Percentiles rank a stretch among this genome's conserved stretches.
phyloP scores from a whole-genome alignment of 176 grass and related monocot species.

The Zoysia japonica region DNA sequence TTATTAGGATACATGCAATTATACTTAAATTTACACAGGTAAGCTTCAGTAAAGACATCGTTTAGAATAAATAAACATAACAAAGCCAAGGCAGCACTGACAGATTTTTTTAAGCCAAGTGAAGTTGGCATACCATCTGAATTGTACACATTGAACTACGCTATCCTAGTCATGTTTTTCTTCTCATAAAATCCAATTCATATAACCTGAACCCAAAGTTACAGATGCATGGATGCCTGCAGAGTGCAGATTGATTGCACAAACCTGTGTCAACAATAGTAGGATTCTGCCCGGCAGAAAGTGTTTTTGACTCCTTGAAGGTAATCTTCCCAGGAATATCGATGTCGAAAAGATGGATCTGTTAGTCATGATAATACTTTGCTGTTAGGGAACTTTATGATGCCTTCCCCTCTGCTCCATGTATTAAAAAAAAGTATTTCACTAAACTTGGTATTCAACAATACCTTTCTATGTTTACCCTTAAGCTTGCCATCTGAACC shows the following conservation, averaged over 20 bases:
- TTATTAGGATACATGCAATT: conserved; percentile 14
- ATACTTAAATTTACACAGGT: background rate
- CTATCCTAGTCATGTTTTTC: background rate
- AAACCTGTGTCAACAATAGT: conserved; percentile 96
- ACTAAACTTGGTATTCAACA: background rate
- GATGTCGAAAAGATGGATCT: conserved; percentile 99
- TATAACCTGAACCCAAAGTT: conserved; percentile 8
- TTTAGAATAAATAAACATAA: background rate
- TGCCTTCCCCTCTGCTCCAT: background rate
- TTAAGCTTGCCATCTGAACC: conserved; percentile 87
- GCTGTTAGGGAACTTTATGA: background rate
- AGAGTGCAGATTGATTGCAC: conserved; percentile 25
- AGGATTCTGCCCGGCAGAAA: conserved; percentile 81
- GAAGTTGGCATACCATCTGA: background rate
- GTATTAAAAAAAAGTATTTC: background rate
- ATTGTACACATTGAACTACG: background rate
- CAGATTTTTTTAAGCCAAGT: conserved; percentile 4
- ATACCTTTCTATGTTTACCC: conserved; percentile 95
- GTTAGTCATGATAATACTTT: conserved; percentile 5
- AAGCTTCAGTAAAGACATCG: background rate
- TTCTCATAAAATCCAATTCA: background rate
- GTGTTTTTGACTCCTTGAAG: conserved; percentile 94
- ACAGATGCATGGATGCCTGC: background rate
- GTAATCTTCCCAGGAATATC: conserved; percentile 99
- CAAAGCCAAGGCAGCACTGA: conserved; percentile 10